phyloP scores from a whole-genome alignment of 768 basidiomycete genomes.

The Phylloporus sp. region DNA sequence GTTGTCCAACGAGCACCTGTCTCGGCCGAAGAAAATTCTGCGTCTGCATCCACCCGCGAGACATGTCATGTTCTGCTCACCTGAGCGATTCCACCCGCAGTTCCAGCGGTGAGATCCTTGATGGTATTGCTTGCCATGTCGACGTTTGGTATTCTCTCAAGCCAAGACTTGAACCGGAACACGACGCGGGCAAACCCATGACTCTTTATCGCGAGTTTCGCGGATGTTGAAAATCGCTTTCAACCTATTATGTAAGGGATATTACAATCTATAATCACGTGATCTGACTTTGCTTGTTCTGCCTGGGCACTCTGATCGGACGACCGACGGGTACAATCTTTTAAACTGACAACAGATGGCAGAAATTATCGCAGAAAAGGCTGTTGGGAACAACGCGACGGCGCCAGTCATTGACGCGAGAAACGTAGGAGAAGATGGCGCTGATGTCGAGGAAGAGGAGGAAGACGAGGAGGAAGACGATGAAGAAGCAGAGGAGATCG shows the following conservation, averaged over 20 bases:
- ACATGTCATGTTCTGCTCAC: slow-evolving; percentile 37
- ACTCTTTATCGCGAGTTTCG: slow-evolving; percentile 15
- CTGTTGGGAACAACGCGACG: neutral
- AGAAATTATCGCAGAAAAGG: slow-evolving; percentile 5
- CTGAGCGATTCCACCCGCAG: slow-evolving; percentile 88
- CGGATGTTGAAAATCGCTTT: slow-evolving; percentile 13
- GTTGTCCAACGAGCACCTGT: slow-evolving; percentile 85
- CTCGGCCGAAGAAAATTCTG: slow-evolving; percentile 10
- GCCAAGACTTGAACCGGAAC: neutral
- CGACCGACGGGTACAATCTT: slow-evolving; percentile 6
- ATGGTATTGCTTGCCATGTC: slow-evolving; percentile 49
- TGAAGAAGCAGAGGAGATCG: slow-evolving; percentile 71
- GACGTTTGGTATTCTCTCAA: slow-evolving; percentile 10
- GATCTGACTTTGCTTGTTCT: slow-evolving; percentile 1
- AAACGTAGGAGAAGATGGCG: slow-evolving; percentile 20
- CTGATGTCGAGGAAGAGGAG: slow-evolving; percentile 40
- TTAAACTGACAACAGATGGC: slow-evolving; percentile 14
- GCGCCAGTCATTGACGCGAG: neutral
- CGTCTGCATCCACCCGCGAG: neutral
- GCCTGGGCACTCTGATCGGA: no score
- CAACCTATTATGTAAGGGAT: slow-evolving; percentile 2
- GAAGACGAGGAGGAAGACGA: slow-evolving; percentile 51
- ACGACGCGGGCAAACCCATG: slow-evolving; percentile 6
- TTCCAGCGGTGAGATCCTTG: slow-evolving; percentile 87
- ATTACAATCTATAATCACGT: slow-evolving; percentile 10